These are phyloP conservation scores for Epichloe sp. DNA, from an alignment of 2,329 filamentous ascomycete genomes.

Conservation along the genomic window DNA sequence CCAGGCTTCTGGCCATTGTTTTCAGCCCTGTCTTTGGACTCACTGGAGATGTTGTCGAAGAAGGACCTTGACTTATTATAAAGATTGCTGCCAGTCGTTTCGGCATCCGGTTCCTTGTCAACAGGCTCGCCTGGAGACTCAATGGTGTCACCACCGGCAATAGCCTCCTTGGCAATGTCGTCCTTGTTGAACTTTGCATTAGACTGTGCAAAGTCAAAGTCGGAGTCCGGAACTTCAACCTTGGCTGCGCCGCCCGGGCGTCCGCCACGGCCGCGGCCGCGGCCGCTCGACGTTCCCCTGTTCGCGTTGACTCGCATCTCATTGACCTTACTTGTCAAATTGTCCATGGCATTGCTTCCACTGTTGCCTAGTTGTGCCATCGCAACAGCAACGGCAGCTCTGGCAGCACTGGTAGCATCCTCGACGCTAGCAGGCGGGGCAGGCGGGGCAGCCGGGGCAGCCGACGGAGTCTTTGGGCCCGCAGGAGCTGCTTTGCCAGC, in stretches of 20 bases:
- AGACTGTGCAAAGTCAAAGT: conserved; percentile 72
- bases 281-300: conserved; percentile 33
- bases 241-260: conserved; percentile 38
- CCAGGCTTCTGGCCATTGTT: conserved; percentile 54
- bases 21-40: conserved; percentile 77
- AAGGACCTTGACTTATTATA: conserved; percentile 89
- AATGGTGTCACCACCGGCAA: conserved; percentile 57
- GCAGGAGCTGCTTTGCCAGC: conserved; percentile 16
- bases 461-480: conserved; percentile 22
- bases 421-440: conserved; percentile 32
- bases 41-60: conserved; percentile 96
- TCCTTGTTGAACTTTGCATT: conserved; percentile 37
- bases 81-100: conserved; percentile 28
- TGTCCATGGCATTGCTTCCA: conserved; percentile 46
- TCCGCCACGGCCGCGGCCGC: conserved; percentile 36
- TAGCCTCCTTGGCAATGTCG: conserved; percentile 70
- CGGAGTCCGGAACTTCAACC: conserved; percentile 77
- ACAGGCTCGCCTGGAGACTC: conserved; percentile 33
- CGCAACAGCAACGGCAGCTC: conserved; percentile 65
- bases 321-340: conserved; percentile 60
- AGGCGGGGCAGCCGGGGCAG: conserved; percentile 21
- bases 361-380: conserved; percentile 54
- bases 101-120: conserved; percentile 25
- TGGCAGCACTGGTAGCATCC: conserved; percentile 61
- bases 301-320: conserved; percentile 59